Percentiles rank a stretch among this genome's conserved stretches.
phyloP scores from a whole-genome alignment of 1,284 basidiomycete genomes.

The Phlebopus sp. region DNA sequence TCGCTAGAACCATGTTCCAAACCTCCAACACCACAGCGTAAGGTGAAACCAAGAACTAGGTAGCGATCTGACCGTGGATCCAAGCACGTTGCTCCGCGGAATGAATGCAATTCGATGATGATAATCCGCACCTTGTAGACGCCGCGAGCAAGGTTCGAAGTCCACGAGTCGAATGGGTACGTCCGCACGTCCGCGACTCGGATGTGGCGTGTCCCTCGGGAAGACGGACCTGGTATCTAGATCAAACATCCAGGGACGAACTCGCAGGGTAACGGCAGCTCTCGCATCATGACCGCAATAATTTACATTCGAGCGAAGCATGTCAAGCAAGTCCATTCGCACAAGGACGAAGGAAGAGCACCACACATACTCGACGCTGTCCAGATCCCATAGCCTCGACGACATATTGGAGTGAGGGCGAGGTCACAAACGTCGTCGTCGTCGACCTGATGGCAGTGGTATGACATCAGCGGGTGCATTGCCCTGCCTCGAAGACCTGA shows the following conservation, averaged over 20 bases:
- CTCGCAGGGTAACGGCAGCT: conserved; percentile 1
- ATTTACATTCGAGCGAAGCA: background rate
- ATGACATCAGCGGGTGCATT: no score
- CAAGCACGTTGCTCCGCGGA: conserved; percentile 19
- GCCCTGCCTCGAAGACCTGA: background rate
- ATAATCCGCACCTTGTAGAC: background rate
- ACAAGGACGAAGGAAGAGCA: conserved; percentile 14
- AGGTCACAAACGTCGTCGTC: no score
- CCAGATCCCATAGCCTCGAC: no score
- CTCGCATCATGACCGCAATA: conserved; percentile 1
- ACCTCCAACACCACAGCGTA: no score
- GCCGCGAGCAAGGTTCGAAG: conserved; percentile 13
- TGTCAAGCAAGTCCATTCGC: conserved; percentile 11
- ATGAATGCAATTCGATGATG: background rate
- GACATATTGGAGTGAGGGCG: no score
- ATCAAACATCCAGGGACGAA: conserved; percentile 13
- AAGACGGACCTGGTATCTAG: conserved; percentile 9
- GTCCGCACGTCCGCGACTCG: conserved; percentile 1
- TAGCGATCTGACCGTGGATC: background rate
- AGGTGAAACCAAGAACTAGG: no score
- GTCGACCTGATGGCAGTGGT: no score
- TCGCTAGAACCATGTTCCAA: no score
- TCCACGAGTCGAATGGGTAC: conserved; percentile 12
- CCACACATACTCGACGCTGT: conserved; percentile 3
- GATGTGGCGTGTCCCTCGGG: conserved; percentile 5